Evolutionary conservation across 169 alveolate genomes (phyloP).

Genomic region (Eimeria sp.): DNA sequence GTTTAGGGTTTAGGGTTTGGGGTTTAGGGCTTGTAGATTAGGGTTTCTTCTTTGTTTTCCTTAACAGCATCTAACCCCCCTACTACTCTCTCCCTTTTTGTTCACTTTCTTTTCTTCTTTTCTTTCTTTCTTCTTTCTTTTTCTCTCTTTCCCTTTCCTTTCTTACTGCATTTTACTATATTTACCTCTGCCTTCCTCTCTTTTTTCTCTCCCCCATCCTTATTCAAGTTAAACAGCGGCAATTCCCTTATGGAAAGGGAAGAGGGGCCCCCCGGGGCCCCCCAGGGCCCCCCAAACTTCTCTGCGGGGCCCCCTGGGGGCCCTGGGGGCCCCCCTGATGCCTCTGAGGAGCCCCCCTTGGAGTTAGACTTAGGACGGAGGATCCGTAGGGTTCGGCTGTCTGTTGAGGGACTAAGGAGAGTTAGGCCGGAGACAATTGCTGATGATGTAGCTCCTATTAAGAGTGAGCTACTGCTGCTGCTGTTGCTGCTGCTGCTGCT

Average conservation of each 20-base stretch:
- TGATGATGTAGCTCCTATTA: neutral
- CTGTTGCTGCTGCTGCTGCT: neutral
- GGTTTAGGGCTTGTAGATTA: neutral
- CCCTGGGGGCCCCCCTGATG: neutral
- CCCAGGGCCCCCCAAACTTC: no score
- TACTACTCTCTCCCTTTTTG: no score
- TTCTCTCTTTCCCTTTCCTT: no score
- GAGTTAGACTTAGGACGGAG: neutral
- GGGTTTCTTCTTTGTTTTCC: neutral
- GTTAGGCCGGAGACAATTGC: neutral
- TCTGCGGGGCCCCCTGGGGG: slow-evolving; percentile 16
- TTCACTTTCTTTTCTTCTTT: no score
- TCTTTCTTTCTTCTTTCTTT: no score
- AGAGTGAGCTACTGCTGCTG: neutral
- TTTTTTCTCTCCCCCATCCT: no score
- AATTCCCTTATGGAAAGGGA: neutral
- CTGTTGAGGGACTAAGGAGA: neutral
- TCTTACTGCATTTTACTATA: no score
- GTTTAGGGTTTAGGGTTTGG: slow-evolving; percentile 1
- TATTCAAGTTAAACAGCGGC: no score
- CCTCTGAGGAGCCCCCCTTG: slow-evolving; percentile 2
- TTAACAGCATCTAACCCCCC: no score
- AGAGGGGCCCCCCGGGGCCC: slow-evolving; percentile 21
- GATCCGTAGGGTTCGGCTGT: neutral
- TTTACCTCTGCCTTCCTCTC: no score